Percentiles rank a stretch among this genome's conserved stretches.
These are phyloP conservation scores for Nepenthes gracilis DNA, from an alignment of 148 eudicot genomes.

Conservation along the genomic window DNA sequence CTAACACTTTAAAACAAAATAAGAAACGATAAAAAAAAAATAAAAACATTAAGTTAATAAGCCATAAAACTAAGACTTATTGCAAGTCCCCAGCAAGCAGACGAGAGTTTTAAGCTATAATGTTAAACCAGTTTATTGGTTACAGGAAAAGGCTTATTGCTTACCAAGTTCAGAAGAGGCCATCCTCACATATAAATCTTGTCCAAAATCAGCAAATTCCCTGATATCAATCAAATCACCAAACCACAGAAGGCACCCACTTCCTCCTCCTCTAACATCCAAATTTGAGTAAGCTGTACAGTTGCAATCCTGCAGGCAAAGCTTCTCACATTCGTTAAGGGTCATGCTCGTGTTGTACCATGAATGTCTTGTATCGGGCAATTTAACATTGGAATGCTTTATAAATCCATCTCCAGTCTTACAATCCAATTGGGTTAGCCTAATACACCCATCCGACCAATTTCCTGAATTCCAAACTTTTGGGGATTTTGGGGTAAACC, in stretches of 20 bases:
- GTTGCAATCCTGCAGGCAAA: constrained; percentile 40
- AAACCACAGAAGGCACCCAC: constrained; percentile 57
- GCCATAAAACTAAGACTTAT: no score
- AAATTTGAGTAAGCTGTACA: constrained; percentile 41
- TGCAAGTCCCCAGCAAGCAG: no score
- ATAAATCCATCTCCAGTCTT: constrained; percentile 26
- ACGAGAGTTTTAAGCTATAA: no score
- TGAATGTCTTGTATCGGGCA: constrained; percentile 29
- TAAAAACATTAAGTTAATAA: no score
- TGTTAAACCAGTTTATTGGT: no score
- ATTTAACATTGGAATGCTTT: constrained; percentile 16
- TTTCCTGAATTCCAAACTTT: constrained; percentile 31
- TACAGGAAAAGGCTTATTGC: neutral
- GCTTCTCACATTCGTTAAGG: constrained; percentile 21
- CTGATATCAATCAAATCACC: constrained; percentile 36
- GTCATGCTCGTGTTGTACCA: constrained; percentile 15
- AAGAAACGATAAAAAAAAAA: no score
- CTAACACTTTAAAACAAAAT: no score
- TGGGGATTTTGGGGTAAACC: constrained; percentile 24
- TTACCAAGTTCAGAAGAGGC: constrained; percentile 42
- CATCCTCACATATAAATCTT: constrained; percentile 35
- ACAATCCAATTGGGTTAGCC: constrained; percentile 26
- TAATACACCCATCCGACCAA: constrained; percentile 36
- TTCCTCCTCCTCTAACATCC: constrained; percentile 10
- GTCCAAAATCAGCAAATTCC: constrained; percentile 17